phyloP scores from a whole-genome alignment of 805 yeast genomes.

The Tetrapisispora iriomotensis region DNA sequence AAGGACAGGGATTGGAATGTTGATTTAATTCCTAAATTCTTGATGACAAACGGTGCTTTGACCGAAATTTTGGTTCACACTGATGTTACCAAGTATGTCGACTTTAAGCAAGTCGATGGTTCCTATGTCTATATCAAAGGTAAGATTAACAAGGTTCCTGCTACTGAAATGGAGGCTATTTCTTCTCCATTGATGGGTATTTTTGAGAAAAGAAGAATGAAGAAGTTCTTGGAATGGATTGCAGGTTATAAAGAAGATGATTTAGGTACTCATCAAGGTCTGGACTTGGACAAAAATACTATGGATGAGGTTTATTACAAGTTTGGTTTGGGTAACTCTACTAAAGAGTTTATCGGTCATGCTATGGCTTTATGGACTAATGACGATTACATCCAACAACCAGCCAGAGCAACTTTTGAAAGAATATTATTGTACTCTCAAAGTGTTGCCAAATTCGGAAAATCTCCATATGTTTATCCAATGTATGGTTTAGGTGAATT shows the following conservation, averaged over 20 bases:
- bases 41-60: slow-evolving; percentile 96
- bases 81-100: slow-evolving; percentile 90
- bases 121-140: slow-evolving; percentile 85
- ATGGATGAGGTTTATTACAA: slow-evolving; percentile 86
- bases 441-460: slow-evolving; percentile 90
- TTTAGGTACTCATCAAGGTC: slow-evolving; percentile 69
- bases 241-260: slow-evolving; percentile 74
- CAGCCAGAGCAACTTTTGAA: slow-evolving; percentile 86
- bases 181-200: slow-evolving; percentile 89
- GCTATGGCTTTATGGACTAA: slow-evolving; percentile 97
- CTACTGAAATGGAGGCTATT: slow-evolving; percentile 85
- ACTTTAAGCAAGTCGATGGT: slow-evolving; percentile 94
- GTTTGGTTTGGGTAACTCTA: slow-evolving; percentile 85
- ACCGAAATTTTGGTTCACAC: slow-evolving; percentile 93
- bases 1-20: slow-evolving; percentile 97
- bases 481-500: slow-evolving; percentile 93
- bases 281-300: slow-evolving; percentile 76
- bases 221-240: slow-evolving; percentile 81
- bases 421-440: slow-evolving; percentile 77
- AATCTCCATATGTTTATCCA: slow-evolving; percentile 93
- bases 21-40: slow-evolving; percentile 89
- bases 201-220: slow-evolving; percentile 92
- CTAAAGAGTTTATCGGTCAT: slow-evolving; percentile 94
- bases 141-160: slow-evolving; percentile 87
- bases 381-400: slow-evolving; percentile 78